Conservation (phyloP, 768 basidiomycete species). For the Hygrocybe coccinea region DNA sequence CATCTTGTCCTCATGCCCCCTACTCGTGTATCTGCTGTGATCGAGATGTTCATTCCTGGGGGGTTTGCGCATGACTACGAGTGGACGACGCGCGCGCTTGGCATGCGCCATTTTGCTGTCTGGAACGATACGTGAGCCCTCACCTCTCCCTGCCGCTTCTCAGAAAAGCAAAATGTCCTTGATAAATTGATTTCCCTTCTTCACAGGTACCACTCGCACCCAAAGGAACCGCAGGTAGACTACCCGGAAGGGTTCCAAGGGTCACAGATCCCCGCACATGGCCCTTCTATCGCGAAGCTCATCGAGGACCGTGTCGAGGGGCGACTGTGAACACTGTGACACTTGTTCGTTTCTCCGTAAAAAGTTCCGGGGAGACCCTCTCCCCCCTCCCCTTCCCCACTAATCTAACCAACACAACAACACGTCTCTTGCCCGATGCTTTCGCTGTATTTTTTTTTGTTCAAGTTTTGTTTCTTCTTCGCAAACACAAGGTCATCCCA, state of each 20-base stretch:
- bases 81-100: conserved; percentile 71
- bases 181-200: conserved; percentile 9
- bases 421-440: too few species aligned
- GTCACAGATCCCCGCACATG: conserved; percentile 67
- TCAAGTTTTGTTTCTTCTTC: too few species aligned
- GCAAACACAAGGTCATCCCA: too few species aligned
- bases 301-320: conserved; percentile 60
- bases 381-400: too few species aligned
- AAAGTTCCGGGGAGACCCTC: too few species aligned
- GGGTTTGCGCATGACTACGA: conserved; percentile 87
- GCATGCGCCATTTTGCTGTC: conserved; percentile 69
- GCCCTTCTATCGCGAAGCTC: conserved; percentile 56
- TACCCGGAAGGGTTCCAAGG: conserved; percentile 87
- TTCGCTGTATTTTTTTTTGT: too few species aligned
- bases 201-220: conserved; percentile 42
- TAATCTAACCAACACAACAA: too few species aligned
- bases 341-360: too few species aligned
- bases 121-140: conserved; percentile 72
- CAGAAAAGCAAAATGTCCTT: too few species aligned
- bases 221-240: conserved; percentile 43
- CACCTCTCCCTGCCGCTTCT: too few species aligned
- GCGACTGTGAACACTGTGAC: background rate
- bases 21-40: conserved; percentile 69
- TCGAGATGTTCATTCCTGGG: conserved; percentile 77
- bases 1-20: conserved; percentile 83